A percentile compares a stretch with the other conserved stretches of the same genome.
Conservation (phyloP, 2,329 filamentous ascomycete genomes). For the Exophiala dermatitidis region DNA sequence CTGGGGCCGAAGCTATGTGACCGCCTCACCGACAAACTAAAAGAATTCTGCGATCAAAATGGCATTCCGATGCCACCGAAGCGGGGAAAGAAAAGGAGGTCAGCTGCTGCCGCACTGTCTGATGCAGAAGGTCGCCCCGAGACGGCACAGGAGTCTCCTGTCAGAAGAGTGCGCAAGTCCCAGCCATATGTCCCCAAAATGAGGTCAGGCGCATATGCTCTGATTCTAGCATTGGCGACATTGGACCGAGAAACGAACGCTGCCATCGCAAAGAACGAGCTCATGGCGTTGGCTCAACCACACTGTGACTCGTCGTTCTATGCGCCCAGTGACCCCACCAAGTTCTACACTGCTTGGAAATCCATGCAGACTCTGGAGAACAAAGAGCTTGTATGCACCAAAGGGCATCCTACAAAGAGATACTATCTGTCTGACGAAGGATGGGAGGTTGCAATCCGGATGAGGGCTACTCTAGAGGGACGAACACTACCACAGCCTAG, state of each 20-base stretch:
- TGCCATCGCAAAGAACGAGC: constrained; percentile 59
- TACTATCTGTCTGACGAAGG: constrained; percentile 71
- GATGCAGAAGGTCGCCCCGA: constrained; percentile 25
- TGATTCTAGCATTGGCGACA: constrained; percentile 60
- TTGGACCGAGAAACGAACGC: constrained; percentile 48
- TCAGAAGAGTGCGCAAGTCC: constrained; percentile 50
- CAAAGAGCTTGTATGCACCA: constrained; percentile 67
- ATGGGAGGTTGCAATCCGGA: constrained; percentile 61
- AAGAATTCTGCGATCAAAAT: constrained; percentile 56
- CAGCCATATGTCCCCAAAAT: constrained; percentile 66
- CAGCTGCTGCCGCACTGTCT: constrained; percentile 32
- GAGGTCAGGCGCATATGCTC: constrained; percentile 66
- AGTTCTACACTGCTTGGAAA: constrained; percentile 73
- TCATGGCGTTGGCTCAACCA: constrained; percentile 63
- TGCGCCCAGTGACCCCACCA: constrained; percentile 57
- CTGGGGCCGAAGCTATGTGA: constrained; percentile 66
- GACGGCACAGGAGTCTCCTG: constrained; percentile 30
- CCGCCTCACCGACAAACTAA: constrained; percentile 54
- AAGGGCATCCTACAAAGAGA: constrained; percentile 58
- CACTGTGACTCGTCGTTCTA: constrained; percentile 68
- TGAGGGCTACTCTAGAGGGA: constrained; percentile 15
- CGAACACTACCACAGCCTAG: background rate
- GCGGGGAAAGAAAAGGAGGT: constrained; percentile 25
- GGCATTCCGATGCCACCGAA: constrained; percentile 60
- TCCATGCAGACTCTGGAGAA: constrained; percentile 69